Conservation (phyloP, 345 rosid genomes). For the Aquilaria sinensis region DNA sequence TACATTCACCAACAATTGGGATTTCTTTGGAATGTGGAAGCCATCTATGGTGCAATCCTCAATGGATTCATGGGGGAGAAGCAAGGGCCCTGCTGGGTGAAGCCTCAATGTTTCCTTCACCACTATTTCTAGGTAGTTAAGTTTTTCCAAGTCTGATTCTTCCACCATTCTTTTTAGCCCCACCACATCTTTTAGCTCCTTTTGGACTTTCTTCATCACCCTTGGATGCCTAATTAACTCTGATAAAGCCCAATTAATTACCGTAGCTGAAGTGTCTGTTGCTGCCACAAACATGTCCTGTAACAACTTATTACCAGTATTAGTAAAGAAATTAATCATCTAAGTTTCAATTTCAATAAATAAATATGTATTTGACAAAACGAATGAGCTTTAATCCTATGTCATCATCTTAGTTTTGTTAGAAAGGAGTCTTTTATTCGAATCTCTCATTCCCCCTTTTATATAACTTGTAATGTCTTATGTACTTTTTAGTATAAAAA, state of each 20-base stretch:
- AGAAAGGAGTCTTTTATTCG: no score
- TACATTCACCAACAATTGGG: conserved; percentile 21
- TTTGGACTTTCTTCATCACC: conserved; percentile 27
- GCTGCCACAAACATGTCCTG: conserved; percentile 27
- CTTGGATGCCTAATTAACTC: conserved; percentile 28
- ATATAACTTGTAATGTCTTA: no score
- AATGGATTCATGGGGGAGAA: conserved; percentile 22
- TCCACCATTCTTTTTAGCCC: conserved; percentile 33
- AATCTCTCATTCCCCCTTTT: no score
- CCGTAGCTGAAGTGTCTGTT: conserved; percentile 23
- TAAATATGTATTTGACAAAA: no score
- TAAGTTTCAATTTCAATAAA: no score
- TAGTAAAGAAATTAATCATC: no score
- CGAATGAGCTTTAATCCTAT: no score
- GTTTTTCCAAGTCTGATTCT: conserved; percentile 30
- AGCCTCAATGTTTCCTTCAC: conserved; percentile 38
- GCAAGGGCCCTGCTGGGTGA: conserved; percentile 32
- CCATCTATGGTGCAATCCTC: conserved; percentile 26
- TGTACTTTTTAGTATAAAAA: no score
- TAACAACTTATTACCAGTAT: neutral
- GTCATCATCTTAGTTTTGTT: no score
- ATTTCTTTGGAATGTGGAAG: conserved; percentile 22
- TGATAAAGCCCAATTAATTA: conserved; percentile 15
- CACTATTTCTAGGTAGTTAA: conserved; percentile 32
- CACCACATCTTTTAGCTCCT: conserved; percentile 25